A percentile compares a stretch with the other conserved stretches of the same genome.
phyloP scores from a whole-genome alignment of 371 early-diverging fungal species.

The Mucor circinelloides region DNA sequence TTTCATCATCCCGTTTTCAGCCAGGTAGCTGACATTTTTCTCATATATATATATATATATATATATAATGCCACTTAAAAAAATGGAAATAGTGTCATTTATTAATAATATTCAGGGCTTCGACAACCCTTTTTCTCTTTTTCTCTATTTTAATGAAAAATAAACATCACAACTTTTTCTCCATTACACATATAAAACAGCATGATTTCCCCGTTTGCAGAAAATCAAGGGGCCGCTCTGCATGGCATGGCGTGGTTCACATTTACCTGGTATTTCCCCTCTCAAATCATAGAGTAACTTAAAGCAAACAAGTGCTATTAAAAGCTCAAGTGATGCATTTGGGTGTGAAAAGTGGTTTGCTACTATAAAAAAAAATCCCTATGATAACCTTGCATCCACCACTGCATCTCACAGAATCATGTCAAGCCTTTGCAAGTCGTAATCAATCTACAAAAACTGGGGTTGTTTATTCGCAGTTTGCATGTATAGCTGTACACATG shows the following conservation, averaged over 20 bases:
- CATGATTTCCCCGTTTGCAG: neutral
- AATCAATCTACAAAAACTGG: no score
- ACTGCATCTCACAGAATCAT: no score
- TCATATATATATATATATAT: neutral
- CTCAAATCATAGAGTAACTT: neutral
- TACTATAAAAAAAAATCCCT: neutral
- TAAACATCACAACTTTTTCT: neutral
- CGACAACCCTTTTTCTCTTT: neutral
- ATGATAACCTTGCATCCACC: no score
- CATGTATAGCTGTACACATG: no score
- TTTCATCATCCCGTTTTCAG: constrained; percentile 5
- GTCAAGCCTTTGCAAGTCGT: no score
- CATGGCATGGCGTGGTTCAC: neutral
- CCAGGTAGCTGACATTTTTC: constrained; percentile 16
- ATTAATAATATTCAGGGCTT: neutral
- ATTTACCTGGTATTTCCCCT: neutral
- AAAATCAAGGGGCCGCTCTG: neutral
- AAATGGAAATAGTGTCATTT: constrained; percentile 1
- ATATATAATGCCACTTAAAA: neutral
- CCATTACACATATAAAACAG: neutral
- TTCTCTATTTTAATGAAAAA: neutral
- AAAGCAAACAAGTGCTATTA: neutral
- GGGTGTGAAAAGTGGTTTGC: neutral
- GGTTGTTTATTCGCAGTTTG: no score
- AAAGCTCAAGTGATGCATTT: neutral